Evolutionary conservation across 345 rosid species (phyloP).

Genomic region (Ailanthus altissimus): DNA sequence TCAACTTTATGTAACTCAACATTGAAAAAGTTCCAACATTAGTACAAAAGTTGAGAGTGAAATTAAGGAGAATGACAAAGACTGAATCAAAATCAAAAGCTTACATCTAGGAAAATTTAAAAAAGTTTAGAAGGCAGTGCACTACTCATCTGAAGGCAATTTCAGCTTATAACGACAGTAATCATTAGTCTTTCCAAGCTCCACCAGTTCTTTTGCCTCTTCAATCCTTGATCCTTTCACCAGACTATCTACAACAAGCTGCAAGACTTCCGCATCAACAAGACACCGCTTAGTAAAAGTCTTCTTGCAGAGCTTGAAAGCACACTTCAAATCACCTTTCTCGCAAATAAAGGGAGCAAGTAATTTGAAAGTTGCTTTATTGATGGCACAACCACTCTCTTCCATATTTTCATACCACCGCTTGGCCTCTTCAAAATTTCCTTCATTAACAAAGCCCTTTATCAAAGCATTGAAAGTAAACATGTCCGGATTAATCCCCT

Average conservation of each 20-base stretch:
- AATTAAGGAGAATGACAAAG: background rate
- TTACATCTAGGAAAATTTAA: background rate
- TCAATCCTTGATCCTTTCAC: constrained; percentile 46
- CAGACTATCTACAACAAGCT: constrained; percentile 55
- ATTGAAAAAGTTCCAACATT: background rate
- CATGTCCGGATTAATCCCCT: constrained; percentile 46
- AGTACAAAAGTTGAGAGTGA: background rate
- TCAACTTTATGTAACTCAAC: background rate
- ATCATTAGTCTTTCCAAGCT: constrained; percentile 44
- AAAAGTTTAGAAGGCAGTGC: background rate
- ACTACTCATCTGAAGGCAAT: constrained; percentile 36
- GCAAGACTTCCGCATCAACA: constrained; percentile 41
- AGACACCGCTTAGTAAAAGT: constrained; percentile 30
- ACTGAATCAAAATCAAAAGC: background rate
- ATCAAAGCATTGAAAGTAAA: constrained; percentile 62
- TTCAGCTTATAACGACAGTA: constrained; percentile 39
- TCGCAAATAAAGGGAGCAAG: constrained; percentile 49
- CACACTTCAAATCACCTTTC: constrained; percentile 56
- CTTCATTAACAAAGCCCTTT: constrained; percentile 45
- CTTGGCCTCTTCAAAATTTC: constrained; percentile 48
- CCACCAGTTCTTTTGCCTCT: constrained; percentile 60
- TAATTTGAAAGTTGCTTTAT: constrained; percentile 39
- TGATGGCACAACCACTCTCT: constrained; percentile 34
- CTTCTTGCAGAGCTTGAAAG: constrained; percentile 47
- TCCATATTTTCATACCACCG: constrained; percentile 49